These are phyloP conservation scores for Microbotryum saponariae DNA, from an alignment of 1,284 basidiomycete genomes.

Conservation along the genomic window DNA sequence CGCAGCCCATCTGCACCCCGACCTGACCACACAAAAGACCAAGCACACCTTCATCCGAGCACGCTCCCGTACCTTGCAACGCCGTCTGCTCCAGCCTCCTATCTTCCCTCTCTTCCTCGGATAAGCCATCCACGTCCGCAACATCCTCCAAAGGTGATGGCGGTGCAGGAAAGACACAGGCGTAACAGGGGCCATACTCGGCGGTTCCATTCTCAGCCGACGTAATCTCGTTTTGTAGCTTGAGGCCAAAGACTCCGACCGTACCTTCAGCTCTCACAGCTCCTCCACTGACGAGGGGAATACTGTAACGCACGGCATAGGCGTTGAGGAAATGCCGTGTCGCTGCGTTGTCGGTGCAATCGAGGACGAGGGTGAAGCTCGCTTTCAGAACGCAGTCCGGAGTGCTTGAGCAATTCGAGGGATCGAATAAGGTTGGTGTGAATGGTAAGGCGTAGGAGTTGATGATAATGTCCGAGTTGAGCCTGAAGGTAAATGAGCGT, in stretches of 20 bases:
- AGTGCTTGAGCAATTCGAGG: slow-evolving; percentile 46
- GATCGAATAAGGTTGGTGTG: slow-evolving; percentile 34
- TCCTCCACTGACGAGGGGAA: slow-evolving; percentile 83
- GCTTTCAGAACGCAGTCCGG: slow-evolving; percentile 52
- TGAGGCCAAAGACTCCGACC: slow-evolving; percentile 71
- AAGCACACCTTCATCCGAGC: slow-evolving; percentile 84
- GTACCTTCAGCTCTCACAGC: slow-evolving; percentile 90
- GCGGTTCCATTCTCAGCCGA: slow-evolving; percentile 32
- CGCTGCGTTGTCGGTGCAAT: slow-evolving; percentile 90
- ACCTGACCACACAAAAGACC: slow-evolving; percentile 85
- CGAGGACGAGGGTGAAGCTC: slow-evolving; percentile 59
- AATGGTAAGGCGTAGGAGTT: slow-evolving; percentile 53
- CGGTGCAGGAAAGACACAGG: slow-evolving; percentile 73
- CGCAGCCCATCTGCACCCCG: slow-evolving; percentile 82
- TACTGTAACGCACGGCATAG: slow-evolving; percentile 54
- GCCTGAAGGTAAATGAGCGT: slow-evolving; percentile 44
- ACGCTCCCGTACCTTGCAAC: slow-evolving; percentile 58
- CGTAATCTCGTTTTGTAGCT: neutral
- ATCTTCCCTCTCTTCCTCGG: slow-evolving; percentile 5
- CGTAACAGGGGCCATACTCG: slow-evolving; percentile 75
- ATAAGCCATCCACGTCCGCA: neutral
- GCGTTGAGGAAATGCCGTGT: slow-evolving; percentile 92
- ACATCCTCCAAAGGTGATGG: neutral
- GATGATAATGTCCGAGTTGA: slow-evolving; percentile 60
- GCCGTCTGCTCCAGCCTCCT: slow-evolving; percentile 48